These are phyloP conservation scores for Tilletiaria anomala DNA, from an alignment of 1,284 basidiomycete genomes.

Conservation along the genomic window DNA sequence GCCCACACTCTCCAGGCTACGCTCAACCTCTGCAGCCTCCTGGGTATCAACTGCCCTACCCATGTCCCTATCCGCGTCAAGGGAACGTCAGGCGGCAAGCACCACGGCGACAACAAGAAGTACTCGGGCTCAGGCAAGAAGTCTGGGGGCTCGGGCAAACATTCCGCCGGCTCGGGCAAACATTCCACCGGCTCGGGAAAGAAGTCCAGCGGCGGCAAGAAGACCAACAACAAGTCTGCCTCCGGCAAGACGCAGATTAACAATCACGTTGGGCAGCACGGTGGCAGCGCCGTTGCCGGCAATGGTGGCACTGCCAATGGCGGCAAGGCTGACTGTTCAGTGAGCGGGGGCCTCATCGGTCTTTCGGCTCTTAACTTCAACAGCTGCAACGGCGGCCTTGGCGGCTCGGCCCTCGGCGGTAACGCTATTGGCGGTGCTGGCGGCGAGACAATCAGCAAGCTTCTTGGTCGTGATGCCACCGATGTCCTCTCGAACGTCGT, in stretches of 20 bases:
- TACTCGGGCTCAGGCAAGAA: background rate
- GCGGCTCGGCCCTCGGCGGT: background rate
- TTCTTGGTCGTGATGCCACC: background rate
- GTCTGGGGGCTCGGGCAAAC: background rate
- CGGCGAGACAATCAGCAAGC: background rate
- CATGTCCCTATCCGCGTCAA: background rate
- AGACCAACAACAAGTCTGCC: too few species aligned
- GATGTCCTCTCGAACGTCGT: too few species aligned
- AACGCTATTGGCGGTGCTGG: background rate
- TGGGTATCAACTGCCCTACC: conserved; percentile 1
- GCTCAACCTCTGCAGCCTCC: conserved; percentile 1
- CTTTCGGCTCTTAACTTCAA: conserved; percentile 9
- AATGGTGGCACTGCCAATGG: conserved; percentile 8
- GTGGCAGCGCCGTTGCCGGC: conserved; percentile 5
- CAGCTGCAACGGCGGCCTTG: conserved; percentile 7
- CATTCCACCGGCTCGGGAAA: background rate
- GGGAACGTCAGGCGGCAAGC: background rate
- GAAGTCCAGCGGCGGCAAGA: conserved; percentile 2
- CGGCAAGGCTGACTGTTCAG: conserved; percentile 4
- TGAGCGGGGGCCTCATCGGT: conserved; percentile 5
- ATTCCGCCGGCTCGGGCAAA: background rate
- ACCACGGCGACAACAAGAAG: background rate
- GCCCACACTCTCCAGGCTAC: background rate
- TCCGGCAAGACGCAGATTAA: too few species aligned
- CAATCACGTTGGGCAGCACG: background rate